Evolutionary conservation across 2,329 filamentous ascomycete species (phyloP).

Genomic region (Alternaria infectoria): DNA sequence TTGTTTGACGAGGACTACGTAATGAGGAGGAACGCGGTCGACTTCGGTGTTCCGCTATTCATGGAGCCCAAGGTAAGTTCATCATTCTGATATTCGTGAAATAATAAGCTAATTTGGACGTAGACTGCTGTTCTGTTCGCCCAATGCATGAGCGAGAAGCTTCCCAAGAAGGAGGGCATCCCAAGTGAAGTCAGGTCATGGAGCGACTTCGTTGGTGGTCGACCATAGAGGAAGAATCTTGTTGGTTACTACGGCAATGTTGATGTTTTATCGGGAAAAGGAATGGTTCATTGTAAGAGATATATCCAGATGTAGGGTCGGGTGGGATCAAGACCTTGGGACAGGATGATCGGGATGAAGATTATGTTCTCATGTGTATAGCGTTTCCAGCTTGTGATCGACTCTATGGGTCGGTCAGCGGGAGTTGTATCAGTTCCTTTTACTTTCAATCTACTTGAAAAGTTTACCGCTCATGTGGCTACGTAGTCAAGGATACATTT

Average conservation of each 20-base stretch:
- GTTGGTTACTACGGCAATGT: neutral
- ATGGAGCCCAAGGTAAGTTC: constrained; percentile 92
- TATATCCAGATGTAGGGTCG: constrained; percentile 14
- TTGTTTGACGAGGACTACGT: constrained; percentile 94
- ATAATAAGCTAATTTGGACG: constrained; percentile 22
- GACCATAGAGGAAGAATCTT: constrained; percentile 38
- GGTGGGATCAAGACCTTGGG: neutral
- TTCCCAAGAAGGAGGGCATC: constrained; percentile 86
- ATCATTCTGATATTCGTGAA: neutral
- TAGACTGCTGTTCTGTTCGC: constrained; percentile 96
- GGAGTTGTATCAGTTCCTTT: constrained; percentile 9
- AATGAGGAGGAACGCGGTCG: constrained; percentile 96
- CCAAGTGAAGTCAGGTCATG: constrained; percentile 90
- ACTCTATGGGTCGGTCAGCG: constrained; percentile 6
- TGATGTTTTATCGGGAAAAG: neutral
- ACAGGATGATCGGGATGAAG: neutral
- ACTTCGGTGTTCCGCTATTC: constrained; percentile 96
- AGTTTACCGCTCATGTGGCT: neutral
- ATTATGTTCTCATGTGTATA: constrained; percentile 24
- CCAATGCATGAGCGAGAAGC: constrained; percentile 95
- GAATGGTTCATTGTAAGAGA: constrained; percentile 4
- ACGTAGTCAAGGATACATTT: neutral
- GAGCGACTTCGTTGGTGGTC: constrained; percentile 86
- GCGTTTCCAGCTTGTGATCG: constrained; percentile 10
- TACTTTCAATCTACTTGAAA: neutral